Evolutionary conservation across 2,329 filamentous ascomycete genomes (phyloP), one percentile per base, ranked within the genome.

Genomic region (Cercospora sp.): DNA sequence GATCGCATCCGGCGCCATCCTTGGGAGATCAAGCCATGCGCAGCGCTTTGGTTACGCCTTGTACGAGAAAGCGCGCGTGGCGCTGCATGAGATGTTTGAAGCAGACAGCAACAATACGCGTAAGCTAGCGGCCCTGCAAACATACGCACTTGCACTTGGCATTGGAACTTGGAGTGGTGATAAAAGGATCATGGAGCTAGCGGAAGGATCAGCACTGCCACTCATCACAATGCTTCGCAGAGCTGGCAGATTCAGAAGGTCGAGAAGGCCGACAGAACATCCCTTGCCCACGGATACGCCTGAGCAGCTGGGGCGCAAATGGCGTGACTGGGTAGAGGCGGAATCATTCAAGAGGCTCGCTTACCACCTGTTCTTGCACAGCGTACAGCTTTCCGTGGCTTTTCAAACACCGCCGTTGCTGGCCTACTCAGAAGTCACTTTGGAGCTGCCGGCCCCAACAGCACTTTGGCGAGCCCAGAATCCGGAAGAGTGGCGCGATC

Each of bases 91-190:
- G 21, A 51, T 71, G 57, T 71, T 72, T 24, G 71, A 72, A 34
- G 43, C 63, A 49, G 71, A 72, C 62, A 66, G 66, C 53, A 70
- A 63, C 53, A 68, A 66, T 32, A 71, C 69, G 18, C 65, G 71
- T 30, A 70, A 59, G 24, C 61, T 71, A 16, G 53, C 69, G 16
- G 65, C 71, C n/a, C 37, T 72, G 10, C 71, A 72, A 55, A 66
- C 71, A 9, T 68, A 63, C 43, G 67, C 71, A 12, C 69, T 68
- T 16, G 69, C 67, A 16, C 69, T 72, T 18, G 61, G 69, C 37
- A 66, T 72, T 43, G 69, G 69, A 4, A 71, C 67, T 12, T 72
- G 71, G 71, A 71, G 69, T 43, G 71, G 71, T n/a, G 69, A 72
- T 55, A 71, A 71, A 58, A 63, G 71, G 10, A 72, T 63, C 16